Conservation (phyloP, 1,139 yeast genomes). For the Candida sanyaensis region DNA sequence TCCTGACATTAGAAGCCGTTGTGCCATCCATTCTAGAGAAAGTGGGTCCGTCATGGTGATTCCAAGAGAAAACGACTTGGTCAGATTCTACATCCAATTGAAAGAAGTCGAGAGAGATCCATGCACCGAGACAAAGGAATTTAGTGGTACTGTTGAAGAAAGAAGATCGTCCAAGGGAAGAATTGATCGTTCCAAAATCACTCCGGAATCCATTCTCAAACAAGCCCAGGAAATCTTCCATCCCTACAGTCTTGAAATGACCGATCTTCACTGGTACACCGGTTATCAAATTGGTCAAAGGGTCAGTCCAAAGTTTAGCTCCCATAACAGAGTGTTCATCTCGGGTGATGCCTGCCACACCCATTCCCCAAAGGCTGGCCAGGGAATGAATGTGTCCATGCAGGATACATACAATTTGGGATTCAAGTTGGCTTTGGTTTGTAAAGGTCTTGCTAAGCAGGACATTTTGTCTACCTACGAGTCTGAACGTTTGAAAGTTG, state of each 20-base stretch:
- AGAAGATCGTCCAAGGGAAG: conserved; percentile 17
- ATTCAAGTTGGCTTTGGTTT: conserved; percentile 35
- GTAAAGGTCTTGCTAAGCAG: conserved; percentile 22
- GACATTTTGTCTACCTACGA: conserved; percentile 29
- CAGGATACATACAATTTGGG: conserved; percentile 33
- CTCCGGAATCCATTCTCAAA: conserved; percentile 26
- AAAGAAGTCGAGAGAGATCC: conserved; percentile 26
- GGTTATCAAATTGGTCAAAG: conserved; percentile 38
- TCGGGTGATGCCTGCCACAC: conserved; percentile 40
- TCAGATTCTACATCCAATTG: conserved; percentile 25
- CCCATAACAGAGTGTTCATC: conserved; percentile 26
- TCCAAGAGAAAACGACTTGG: conserved; percentile 34
- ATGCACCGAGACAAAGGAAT: conserved; percentile 7
- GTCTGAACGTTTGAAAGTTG: conserved; percentile 29
- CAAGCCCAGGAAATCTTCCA: conserved; percentile 27
- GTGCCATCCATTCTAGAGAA: conserved; percentile 32
- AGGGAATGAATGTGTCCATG: conserved; percentile 34
- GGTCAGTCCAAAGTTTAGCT: conserved; percentile 25
- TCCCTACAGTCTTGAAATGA: conserved; percentile 31
- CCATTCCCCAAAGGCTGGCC: conserved; percentile 40
- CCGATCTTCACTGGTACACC: conserved; percentile 29
- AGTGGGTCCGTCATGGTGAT: conserved; percentile 33
- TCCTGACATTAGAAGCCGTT: conserved; percentile 35
- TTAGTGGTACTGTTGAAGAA: conserved; percentile 11
- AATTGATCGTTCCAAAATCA: conserved; percentile 26